Base-by-base conservation (phyloP, 108 stramenopile species). In the Cyclotella choctawhatcheeana region DNA sequence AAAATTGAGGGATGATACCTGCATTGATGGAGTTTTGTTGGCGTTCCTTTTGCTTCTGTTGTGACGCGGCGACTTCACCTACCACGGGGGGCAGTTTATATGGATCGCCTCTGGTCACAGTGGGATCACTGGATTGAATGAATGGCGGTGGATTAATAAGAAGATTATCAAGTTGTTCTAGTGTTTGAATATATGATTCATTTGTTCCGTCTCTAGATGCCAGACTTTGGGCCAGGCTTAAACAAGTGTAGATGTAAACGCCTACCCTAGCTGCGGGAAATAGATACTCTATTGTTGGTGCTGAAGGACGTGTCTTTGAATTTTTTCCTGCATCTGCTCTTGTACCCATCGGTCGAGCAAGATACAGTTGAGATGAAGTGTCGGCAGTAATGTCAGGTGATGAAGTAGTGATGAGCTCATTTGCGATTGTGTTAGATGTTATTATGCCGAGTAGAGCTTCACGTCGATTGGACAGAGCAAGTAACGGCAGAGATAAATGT, bases 211-310 rank as follows among this genome's bases (percentile, higher is more conserved):
- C 56, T 27, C 17, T 3, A 18, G 34, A 5, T 14, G n/a, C 35
- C 29, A 82, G 34, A 1, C 55, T 71, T 54, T 79, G 72, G 1
- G 81, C 66, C 16, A 48, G 31, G 5, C 30, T 69, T 24, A 89
- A 30, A 1, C 63, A 27, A n/a, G 74, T 56, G 72, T 86, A 75
- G 37, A 89, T 83, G 48, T 84, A 84, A 13, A 85, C 24, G 33
- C 78, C 69, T 5, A 86, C 85, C 4, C 88, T 81, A 32, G 84
- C 62, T 13, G 88, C 84, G 24, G 88, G 88, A 16, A 82, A 34
- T 8, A 89, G 64, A 54, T 74, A 74, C 65, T 82, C 81, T 3
- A 84, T 50, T 3, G 85, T 50, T 3, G 85, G 84, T 2, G 82
- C 86, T 0, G 77, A 78, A n/a, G 77, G 77, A 3, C 77, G 77